Evolutionary conservation across 2,329 filamentous ascomycete species (phyloP).

Genomic region (Eutypella sp.): DNA sequence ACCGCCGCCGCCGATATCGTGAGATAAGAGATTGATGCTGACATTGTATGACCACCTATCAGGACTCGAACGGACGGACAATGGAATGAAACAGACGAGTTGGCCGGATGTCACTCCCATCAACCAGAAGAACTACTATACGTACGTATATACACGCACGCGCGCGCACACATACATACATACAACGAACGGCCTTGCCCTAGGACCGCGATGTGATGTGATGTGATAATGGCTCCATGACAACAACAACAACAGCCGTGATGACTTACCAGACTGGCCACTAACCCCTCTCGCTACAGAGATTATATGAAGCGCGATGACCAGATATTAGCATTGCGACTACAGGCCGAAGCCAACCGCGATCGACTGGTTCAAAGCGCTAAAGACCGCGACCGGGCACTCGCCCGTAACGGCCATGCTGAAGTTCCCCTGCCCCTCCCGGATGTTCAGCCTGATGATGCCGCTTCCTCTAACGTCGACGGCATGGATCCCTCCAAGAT

Average conservation of each 20-base stretch:
- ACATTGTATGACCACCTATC: constrained; percentile 7
- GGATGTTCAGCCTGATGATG: constrained; percentile 55
- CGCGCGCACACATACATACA: too few species aligned
- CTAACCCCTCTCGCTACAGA: constrained; percentile 41
- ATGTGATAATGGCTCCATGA: too few species aligned
- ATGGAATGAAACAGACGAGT: constrained; percentile 91
- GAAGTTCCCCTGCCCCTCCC: constrained; percentile 58
- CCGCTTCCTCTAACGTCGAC: constrained; percentile 49
- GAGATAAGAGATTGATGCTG: constrained; percentile 14
- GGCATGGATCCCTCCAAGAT: constrained; percentile 78
- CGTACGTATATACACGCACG: constrained; percentile 54
- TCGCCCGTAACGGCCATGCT: constrained; percentile 68
- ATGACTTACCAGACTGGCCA: constrained; percentile 23
- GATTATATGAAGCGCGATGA: constrained; percentile 99
- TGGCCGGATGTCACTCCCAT: constrained; percentile 93
- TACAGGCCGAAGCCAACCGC: constrained; percentile 81
- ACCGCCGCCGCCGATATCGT: constrained; percentile 1
- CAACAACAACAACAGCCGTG: too few species aligned
- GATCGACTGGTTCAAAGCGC: constrained; percentile 80
- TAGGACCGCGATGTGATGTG: too few species aligned
- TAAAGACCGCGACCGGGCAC: constrained; percentile 79
- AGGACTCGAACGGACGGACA: constrained; percentile 96
- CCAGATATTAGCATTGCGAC: constrained; percentile 82
- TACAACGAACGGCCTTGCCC: too few species aligned
- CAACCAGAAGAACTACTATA: constrained; percentile 99